These are phyloP conservation scores for Clavispora fructus DNA, from an alignment of 805 yeast genomes.

Conservation along the genomic window DNA sequence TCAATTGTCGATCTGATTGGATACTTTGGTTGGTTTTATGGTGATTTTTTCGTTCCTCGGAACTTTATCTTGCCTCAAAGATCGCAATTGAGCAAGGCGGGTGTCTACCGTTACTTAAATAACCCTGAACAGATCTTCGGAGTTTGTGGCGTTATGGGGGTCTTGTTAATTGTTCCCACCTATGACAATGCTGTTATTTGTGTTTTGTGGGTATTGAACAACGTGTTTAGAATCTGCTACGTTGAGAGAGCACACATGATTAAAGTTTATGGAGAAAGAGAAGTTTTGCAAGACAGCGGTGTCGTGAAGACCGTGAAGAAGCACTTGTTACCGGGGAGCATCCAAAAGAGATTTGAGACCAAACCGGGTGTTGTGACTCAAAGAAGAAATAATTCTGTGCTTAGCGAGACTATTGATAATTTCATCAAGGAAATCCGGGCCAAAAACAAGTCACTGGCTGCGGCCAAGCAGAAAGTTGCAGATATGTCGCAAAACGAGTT, in stretches of 20 bases:
- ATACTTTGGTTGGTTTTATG: constrained; percentile 86
- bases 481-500: constrained; percentile 36
- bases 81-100: constrained; percentile 61
- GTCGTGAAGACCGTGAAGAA: constrained; percentile 41
- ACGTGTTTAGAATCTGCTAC: constrained; percentile 61
- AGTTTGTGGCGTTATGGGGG: constrained; percentile 77
- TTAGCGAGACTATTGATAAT: constrained; percentile 42
- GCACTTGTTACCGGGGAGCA: constrained; percentile 37
- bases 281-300: constrained; percentile 49
- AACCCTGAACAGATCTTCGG: constrained; percentile 80
- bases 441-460: constrained; percentile 16
- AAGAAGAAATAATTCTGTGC: constrained; percentile 27
- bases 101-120: constrained; percentile 75
- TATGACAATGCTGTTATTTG: constrained; percentile 49
- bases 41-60: constrained; percentile 71
- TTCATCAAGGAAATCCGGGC: constrained; percentile 38
- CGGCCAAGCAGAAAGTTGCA: constrained; percentile 31
- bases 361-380: not conserved
- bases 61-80: constrained; percentile 30
- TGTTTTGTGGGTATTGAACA: constrained; percentile 55
- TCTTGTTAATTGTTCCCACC: constrained; percentile 53
- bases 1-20: constrained; percentile 71
- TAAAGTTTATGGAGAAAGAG: constrained; percentile 64
- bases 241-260: constrained; percentile 77
- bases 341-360: constrained; percentile 24